Conservation (phyloP, 495 filamentous ascomycete genomes). For the Penicillium goetzii region DNA sequence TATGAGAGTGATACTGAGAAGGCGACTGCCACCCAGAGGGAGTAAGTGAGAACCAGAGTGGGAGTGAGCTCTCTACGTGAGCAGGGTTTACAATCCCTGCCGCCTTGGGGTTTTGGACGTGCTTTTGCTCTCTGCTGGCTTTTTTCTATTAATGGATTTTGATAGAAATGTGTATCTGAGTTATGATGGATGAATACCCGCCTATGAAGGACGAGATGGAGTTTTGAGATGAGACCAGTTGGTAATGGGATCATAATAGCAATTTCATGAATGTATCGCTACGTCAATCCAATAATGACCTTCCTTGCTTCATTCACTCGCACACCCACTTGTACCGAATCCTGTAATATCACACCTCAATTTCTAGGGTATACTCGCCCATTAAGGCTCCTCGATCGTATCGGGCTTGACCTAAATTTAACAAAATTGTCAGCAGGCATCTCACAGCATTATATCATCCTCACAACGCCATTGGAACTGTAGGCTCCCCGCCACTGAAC, state of each 20-base stretch:
- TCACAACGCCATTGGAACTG: no score
- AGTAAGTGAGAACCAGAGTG: not conserved
- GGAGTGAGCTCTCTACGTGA: not conserved
- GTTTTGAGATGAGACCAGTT: no score
- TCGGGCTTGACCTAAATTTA: not conserved
- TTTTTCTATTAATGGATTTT: no score
- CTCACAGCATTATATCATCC: no score
- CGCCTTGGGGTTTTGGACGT: no score
- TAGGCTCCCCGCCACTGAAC: not conserved
- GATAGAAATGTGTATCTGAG: no score
- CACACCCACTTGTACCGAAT: not conserved
- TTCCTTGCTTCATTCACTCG: not conserved
- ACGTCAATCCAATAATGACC: not conserved
- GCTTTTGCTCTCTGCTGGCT: no score
- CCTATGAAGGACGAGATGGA: no score
- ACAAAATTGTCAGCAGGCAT: not conserved
- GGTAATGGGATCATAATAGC: not conserved
- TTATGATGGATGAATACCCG: no score
- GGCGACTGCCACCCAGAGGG: slow-evolving; percentile 8
- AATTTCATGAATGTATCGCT: not conserved
- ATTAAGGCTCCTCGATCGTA: no score
- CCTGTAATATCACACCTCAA: no score
- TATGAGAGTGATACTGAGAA: slow-evolving; percentile 27
- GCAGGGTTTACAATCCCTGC: not conserved
- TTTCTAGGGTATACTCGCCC: no score